Evolutionary conservation across 2,329 filamentous ascomycete species (phyloP), one percentile per base, ranked within the genome.

Genomic region (Cladophialophora immunda): DNA sequence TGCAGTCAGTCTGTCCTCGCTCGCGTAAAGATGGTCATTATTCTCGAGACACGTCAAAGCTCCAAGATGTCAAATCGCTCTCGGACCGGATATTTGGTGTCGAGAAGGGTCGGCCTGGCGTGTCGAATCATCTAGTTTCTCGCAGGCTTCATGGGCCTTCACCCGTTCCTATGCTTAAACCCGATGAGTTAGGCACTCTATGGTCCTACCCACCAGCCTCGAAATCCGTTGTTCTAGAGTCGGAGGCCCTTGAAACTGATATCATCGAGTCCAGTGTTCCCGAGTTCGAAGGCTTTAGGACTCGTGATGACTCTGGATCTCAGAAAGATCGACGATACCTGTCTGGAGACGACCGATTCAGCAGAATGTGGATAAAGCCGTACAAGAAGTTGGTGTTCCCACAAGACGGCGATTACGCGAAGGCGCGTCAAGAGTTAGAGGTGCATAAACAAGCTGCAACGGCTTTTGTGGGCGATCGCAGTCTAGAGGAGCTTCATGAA

Each of bases 321-420:
- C n/a, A 50, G 22, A 2, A 27, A 27, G 9, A 3, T 27, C 22
- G 8, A 50, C 19, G 22, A 27, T 13, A 50, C 45, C 22, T 25
- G 45, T 22, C 45, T 50, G 45, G 22, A 50, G 22, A 50, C 45
- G 45, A 25, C 45, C 22, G 45, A 25, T 50, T 50, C 5, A 27
- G 9, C 22, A 50, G 45, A 22, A 11, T 25, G 29, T 67, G 65
- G 60, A 30, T 7, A 17, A 56, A 41, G 27, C 30, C 97, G 79
- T 98, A 97, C 75, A 90, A 97, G 71, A 93, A 93, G 55, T 92
- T 97, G 73, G 97, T 97, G 82, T 87, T 98, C 70, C 96, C 98
- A 74, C 93, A 97, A 47, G 94, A 94, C 70, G 45, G 45, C 19
- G 45, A 50, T 50, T 25, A 50, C 9, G 8, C 45, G 8, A 50